Evolutionary conservation across 2,329 filamentous ascomycete species (phyloP), one percentile per base, ranked within the genome.

Genomic region (Xylariales sp.): DNA sequence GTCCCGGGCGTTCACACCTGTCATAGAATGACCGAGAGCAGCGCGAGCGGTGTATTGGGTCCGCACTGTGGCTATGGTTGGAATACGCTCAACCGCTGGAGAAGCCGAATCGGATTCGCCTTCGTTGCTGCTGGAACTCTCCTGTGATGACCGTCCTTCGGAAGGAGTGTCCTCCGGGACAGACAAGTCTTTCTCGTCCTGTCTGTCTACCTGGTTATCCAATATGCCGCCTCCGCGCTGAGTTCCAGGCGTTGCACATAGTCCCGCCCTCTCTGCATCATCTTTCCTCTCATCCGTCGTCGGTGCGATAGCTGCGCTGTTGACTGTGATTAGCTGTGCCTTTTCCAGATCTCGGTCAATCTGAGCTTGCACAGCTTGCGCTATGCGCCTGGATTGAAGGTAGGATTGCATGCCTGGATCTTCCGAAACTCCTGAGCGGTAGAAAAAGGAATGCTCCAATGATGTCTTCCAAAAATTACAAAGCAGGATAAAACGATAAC

Each of bases 1-100:
- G 34, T 60, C 49, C 19, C 50, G 42, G 5, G 55, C 58, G 3
- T 54, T 41, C 5, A 62, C 50, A 12, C 59, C 59, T 0, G 55
- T 59, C 2, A 62, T 41, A 0, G 50, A 49, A 10, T 52, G 54
- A 3, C 56, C 53, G 2, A 61, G 46, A 3, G 57, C 52, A 12
- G 39, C 14, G 12, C 41, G 32, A 3, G 38, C 43, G 1, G 41
- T 42, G 25, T 50, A 45, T 35, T 47, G 45, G n/a, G 48, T 49
- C 15, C 35, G 29, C 2, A 38, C 28, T 3, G 48, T 36, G 27
- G 11, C 44, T 35, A 6, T 44, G 40, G 8, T 44, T 36, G 4
- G 23, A 8, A 25, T 8, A 25, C n/a, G 8, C 23, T 25, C 8
- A 8, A 25, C 23, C 8, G 43, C 44, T 15, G 32, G 16, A 11